Conservation (phyloP, 768 basidiomycete genomes). For the Tulasnella sp. region DNA sequence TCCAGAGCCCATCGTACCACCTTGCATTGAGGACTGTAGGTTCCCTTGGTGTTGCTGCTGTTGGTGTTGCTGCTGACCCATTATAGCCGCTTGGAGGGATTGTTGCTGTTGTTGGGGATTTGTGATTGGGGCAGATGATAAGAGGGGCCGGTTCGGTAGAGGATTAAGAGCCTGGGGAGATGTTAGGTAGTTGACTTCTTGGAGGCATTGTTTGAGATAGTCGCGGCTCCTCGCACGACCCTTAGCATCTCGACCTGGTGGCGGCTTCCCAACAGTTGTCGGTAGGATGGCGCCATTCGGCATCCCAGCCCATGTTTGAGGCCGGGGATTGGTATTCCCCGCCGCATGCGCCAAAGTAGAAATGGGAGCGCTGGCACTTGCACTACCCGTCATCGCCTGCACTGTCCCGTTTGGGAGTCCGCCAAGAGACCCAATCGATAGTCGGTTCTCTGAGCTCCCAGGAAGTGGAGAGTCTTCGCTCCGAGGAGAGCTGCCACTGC, state of each 20-base stretch:
- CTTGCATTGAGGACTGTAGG: neutral
- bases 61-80: neutral
- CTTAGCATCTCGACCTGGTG: slow-evolving; percentile 84
- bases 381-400: slow-evolving; percentile 5
- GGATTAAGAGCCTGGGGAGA: slow-evolving; percentile 97
- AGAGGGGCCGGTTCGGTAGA: slow-evolving; percentile 74
- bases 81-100: slow-evolving; percentile 29
- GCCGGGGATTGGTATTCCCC: neutral
- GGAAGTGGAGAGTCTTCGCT: slow-evolving; percentile 78
- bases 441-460: slow-evolving; percentile 41
- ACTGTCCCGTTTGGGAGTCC: slow-evolving; percentile 42
- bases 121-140: slow-evolving; percentile 7
- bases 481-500: slow-evolving; percentile 70
- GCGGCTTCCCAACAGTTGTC: slow-evolving; percentile 38
- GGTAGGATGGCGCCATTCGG: slow-evolving; percentile 11
- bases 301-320: slow-evolving; percentile 15
- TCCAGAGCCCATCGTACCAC: slow-evolving; percentile 3
- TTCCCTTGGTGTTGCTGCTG: neutral
- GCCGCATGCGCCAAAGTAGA: neutral
- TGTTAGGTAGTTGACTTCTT: slow-evolving; percentile 96
- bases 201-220: slow-evolving; percentile 97
- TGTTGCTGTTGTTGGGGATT: slow-evolving; percentile 10
- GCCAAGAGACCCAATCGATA: slow-evolving; percentile 26
- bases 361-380: slow-evolving; percentile 6
- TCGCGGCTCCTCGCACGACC: slow-evolving; percentile 88